Conservation (phyloP, 2,329 filamentous ascomycete species). For the Ceratocystis albifundus region DNA sequence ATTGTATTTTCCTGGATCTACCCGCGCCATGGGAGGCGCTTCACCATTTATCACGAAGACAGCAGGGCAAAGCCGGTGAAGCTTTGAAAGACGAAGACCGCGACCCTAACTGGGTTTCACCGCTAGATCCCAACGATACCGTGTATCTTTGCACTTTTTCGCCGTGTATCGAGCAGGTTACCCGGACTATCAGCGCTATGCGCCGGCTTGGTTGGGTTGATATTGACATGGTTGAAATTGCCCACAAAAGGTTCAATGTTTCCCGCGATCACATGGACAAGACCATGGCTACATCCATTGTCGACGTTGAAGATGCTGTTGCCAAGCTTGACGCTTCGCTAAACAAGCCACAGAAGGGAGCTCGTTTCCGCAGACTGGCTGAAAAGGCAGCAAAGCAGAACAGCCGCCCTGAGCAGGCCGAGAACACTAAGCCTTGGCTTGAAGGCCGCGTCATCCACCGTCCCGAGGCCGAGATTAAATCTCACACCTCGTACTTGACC, state of each 20-base stretch:
- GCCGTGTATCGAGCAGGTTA: conserved; percentile 93
- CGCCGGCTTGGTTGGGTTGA: conserved; percentile 77
- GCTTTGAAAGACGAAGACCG: conserved; percentile 30
- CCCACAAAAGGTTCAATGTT: conserved; percentile 67
- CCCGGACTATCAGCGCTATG: conserved; percentile 68
- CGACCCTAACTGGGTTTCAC: conserved; percentile 26
- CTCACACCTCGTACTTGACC: conserved; percentile 91
- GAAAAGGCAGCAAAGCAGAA: conserved; percentile 15
- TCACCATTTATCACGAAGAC: conserved; percentile 54
- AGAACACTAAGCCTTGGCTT: conserved; percentile 47
- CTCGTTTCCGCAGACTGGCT: background rate
- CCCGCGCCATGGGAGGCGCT: conserved; percentile 73
- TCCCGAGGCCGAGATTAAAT: conserved; percentile 80
- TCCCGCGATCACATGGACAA: conserved; percentile 69
- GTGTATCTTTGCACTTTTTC: conserved; percentile 87
- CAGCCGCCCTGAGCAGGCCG: background rate
- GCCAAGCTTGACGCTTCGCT: conserved; percentile 41
- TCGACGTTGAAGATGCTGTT: conserved; percentile 69
- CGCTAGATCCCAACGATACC: conserved; percentile 59
- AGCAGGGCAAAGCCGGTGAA: conserved; percentile 26
- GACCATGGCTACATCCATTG: conserved; percentile 57
- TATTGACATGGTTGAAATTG: conserved; percentile 86
- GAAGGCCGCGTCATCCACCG: conserved; percentile 69
- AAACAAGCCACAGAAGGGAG: conserved; percentile 24
- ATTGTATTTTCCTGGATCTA: conserved; percentile 63